Percentiles rank a stretch among this genome's conserved stretches.
phyloP scores from a whole-genome alignment of 805 yeast genomes.

The Metschnikowia koreensis region DNA sequence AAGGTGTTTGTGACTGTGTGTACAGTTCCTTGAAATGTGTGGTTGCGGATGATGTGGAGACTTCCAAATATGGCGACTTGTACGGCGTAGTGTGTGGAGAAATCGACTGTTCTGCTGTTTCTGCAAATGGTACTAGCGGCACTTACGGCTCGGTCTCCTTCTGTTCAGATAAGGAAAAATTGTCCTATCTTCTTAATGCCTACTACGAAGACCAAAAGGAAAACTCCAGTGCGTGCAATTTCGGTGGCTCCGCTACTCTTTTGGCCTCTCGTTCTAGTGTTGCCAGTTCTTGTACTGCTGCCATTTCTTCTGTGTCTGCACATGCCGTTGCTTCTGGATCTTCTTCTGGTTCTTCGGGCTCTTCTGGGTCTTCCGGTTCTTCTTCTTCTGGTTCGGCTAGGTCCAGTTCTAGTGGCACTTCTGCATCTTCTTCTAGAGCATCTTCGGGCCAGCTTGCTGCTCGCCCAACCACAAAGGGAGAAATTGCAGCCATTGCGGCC shows the following conservation, averaged over 20 bases:
- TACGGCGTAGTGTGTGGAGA: slow-evolving; percentile 57
- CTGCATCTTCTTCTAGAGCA: slow-evolving; percentile 18
- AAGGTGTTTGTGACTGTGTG: slow-evolving; percentile 64
- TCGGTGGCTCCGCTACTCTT: slow-evolving; percentile 52
- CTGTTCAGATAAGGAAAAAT: slow-evolving; percentile 64
- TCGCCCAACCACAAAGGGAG: slow-evolving; percentile 28
- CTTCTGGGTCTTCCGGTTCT: slow-evolving; percentile 22
- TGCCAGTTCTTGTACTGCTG: slow-evolving; percentile 32
- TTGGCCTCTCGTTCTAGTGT: slow-evolving; percentile 26
- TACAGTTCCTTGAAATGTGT: slow-evolving; percentile 56
- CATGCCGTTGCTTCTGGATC: slow-evolving; percentile 17
- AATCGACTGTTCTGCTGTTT: slow-evolving; percentile 61
- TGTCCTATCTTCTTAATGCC: slow-evolving; percentile 62
- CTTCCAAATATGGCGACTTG: slow-evolving; percentile 57
- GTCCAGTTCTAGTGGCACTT: slow-evolving; percentile 21
- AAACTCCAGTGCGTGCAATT: slow-evolving; percentile 18
- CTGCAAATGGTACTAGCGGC: slow-evolving; percentile 62
- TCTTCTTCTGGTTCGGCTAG: slow-evolving; percentile 25
- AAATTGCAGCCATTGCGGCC: slow-evolving; percentile 34
- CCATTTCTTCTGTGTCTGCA: slow-evolving; percentile 18
- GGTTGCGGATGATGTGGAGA: slow-evolving; percentile 50
- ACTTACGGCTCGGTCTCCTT: slow-evolving; percentile 69
- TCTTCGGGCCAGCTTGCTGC: slow-evolving; percentile 22
- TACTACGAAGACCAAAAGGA: slow-evolving; percentile 43
- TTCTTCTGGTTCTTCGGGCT: slow-evolving; percentile 13